A percentile compares a stretch with the other conserved stretches of the same genome.
Evolutionary conservation across 495 filamentous ascomycete genomes (phyloP).

Genomic region (Lindgomyces ingoldianus): DNA sequence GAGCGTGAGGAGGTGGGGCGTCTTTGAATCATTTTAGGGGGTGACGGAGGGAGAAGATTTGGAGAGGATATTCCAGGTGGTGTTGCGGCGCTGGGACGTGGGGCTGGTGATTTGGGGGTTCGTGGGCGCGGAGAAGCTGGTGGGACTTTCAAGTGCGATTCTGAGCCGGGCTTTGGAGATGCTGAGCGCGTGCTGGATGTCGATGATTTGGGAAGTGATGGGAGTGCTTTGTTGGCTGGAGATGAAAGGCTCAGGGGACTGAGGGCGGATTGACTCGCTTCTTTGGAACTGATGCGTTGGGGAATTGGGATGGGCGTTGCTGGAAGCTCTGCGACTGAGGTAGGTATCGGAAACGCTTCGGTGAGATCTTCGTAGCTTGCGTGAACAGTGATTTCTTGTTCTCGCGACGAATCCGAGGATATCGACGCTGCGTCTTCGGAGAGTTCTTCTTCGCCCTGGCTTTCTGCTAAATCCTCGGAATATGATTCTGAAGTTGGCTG

Average conservation of each 20-base stretch:
- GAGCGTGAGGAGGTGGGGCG: background rate
- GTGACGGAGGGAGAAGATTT: background rate
- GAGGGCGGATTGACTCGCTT: background rate
- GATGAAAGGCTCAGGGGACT: background rate
- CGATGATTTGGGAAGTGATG: slow-evolving; percentile 13
- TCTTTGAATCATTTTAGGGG: background rate
- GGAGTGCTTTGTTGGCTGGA: slow-evolving; percentile 25
- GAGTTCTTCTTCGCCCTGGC: background rate
- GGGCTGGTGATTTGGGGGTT: background rate
- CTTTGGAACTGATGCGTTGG: slow-evolving; percentile 5
- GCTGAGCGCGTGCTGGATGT: background rate
- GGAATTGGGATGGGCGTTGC: slow-evolving; percentile 5
- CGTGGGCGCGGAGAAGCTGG: background rate
- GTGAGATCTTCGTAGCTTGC: slow-evolving; percentile 30
- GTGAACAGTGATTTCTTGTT: slow-evolving; percentile 32
- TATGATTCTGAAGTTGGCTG: slow-evolving; percentile 18
- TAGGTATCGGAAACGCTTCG: slow-evolving; percentile 9
- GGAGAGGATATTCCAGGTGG: background rate
- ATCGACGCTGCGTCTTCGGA: background rate
- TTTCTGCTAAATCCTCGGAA: slow-evolving; percentile 15
- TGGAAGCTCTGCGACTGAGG: background rate
- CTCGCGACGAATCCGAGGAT: slow-evolving; percentile 13
- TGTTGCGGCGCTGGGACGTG: background rate
- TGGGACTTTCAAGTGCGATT: background rate
- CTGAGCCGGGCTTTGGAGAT: background rate